These are phyloP conservation scores for Fusarium subtropicale DNA, from an alignment of 2,329 filamentous ascomycete genomes.

Conservation along the genomic window DNA sequence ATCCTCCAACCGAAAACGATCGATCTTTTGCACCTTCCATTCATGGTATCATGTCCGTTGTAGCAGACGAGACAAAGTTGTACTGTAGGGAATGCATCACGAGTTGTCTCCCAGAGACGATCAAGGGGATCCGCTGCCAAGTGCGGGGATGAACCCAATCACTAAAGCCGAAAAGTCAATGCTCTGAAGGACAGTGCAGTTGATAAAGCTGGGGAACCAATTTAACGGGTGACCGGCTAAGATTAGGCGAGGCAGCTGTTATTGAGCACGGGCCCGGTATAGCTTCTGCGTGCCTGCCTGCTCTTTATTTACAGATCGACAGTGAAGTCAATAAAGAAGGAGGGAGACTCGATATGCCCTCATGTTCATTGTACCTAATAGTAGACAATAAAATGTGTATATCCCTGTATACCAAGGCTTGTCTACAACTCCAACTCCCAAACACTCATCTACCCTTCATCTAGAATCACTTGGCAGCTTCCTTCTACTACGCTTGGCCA, in stretches of 20 bases:
- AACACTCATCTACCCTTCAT: not conserved
- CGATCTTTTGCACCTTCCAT: constrained; percentile 41
- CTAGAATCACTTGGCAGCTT: constrained; percentile 25
- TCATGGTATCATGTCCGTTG: constrained; percentile 35
- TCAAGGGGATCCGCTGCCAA: constrained; percentile 19
- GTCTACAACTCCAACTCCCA: not conserved
- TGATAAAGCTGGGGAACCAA: constrained; percentile 3
- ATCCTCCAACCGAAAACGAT: constrained; percentile 24
- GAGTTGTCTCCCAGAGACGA: constrained; percentile 9
- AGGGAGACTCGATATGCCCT: not conserved
- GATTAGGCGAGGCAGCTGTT: not conserved
- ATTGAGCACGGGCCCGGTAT: not conserved
- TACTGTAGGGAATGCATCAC: constrained; percentile 20
- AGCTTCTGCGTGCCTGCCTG: not conserved
- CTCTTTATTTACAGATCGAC: constrained; percentile 9
- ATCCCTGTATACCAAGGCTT: not conserved
- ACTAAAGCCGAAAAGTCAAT: not conserved
- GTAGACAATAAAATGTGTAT: not conserved
- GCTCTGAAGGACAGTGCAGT: not conserved
- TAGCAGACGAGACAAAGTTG: constrained; percentile 3
- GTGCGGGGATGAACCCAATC: constrained; percentile 32
- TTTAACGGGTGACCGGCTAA: not conserved
- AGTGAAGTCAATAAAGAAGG: not conserved
- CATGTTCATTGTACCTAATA: not conserved
- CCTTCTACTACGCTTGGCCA: constrained; percentile 1